Evolutionary conservation across 805 yeast species (phyloP).

Genomic region (Candida germanica): DNA sequence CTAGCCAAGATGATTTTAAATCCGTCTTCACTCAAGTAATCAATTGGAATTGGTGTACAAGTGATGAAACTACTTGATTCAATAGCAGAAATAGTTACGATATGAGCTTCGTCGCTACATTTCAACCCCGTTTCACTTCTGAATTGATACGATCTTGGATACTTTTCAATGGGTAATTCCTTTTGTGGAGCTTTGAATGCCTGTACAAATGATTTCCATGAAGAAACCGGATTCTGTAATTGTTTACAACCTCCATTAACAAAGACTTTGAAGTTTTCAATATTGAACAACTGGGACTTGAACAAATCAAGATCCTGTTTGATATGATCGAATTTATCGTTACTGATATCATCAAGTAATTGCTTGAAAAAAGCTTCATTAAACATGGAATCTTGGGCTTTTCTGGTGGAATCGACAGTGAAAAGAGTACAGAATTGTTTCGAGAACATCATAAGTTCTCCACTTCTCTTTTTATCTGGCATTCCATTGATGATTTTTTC

Average conservation of each 20-base stretch:
- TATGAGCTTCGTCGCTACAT: slow-evolving; percentile 53
- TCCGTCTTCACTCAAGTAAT: slow-evolving; percentile 49
- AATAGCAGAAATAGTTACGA: slow-evolving; percentile 77
- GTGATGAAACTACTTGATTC: slow-evolving; percentile 72
- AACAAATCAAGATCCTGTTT: slow-evolving; percentile 49
- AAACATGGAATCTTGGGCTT: slow-evolving; percentile 61
- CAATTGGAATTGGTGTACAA: slow-evolving; percentile 56
- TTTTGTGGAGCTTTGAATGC: slow-evolving; percentile 14
- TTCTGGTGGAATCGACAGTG: slow-evolving; percentile 58
- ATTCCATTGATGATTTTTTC: slow-evolving; percentile 59
- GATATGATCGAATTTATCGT: slow-evolving; percentile 50
- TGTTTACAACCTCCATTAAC: slow-evolving; percentile 65
- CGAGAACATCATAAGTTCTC: slow-evolving; percentile 62
- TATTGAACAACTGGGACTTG: slow-evolving; percentile 49
- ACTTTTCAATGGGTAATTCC: slow-evolving; percentile 14
- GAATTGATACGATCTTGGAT: slow-evolving; percentile 52
- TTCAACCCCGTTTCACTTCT: slow-evolving; percentile 54
- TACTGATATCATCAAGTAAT: slow-evolving; percentile 45
- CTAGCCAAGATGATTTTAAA: slow-evolving; percentile 70
- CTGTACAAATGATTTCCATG: slow-evolving; percentile 48
- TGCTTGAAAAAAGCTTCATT: slow-evolving; percentile 56
- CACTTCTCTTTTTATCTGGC: slow-evolving; percentile 63
- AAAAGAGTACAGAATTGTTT: slow-evolving; percentile 52
- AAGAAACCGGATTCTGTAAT: slow-evolving; percentile 52
- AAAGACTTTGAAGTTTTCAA: slow-evolving; percentile 61